Evolutionary conservation across 805 yeast genomes (phyloP), one percentile per base, ranked within the genome.

Genomic region (Maudiozyma turicensis): DNA sequence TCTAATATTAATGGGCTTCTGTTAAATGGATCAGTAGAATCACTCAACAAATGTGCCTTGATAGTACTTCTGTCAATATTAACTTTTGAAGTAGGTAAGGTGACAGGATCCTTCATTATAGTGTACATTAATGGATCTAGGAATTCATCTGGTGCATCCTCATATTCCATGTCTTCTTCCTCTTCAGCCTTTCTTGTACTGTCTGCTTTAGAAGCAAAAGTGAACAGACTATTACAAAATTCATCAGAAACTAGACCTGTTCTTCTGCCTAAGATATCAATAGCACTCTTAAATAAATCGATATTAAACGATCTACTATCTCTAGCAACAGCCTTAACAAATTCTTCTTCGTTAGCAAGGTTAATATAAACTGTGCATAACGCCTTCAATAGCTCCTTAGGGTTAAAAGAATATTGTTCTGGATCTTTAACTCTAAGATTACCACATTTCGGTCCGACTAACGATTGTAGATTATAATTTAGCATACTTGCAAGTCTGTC

Each of bases 111-210:
- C 57, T 82, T 85, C 99, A 93, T 93, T 45, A 93, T 64, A 1
- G 96, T 86, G 66, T 75, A 93, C 98, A 93, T 91, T 58, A 93
- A 77, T 11, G 99, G 99, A 71, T 93, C 99, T 57, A 93, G 76
- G 63, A 83, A 93, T 65, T 93, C 98, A 63, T 93, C 99, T 0
- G 99, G 99, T 14, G 86, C 77, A 47, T 93, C 99, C 29, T 95
- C 97, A 56, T 87, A 73, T 62, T 88, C 96, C 53, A 79, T 61
- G 54, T 91, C 97, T 61, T 87, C 95, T 53, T 80, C 86, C 56
- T 84, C 95, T 52, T 85, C 91, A 11, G 70, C 71, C 32, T 72
- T 57, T 59, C 79, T 77, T 46, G 79, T 76, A 39, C 66, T 61
- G 52, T 84, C 84, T 0, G 95, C 95, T n/a, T 68, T 68, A 33